A percentile compares a stretch with the other conserved stretches of the same genome.
Evolutionary conservation across 1,139 yeast species (phyloP).

Genomic region (Blastobotrys aristatus): DNA sequence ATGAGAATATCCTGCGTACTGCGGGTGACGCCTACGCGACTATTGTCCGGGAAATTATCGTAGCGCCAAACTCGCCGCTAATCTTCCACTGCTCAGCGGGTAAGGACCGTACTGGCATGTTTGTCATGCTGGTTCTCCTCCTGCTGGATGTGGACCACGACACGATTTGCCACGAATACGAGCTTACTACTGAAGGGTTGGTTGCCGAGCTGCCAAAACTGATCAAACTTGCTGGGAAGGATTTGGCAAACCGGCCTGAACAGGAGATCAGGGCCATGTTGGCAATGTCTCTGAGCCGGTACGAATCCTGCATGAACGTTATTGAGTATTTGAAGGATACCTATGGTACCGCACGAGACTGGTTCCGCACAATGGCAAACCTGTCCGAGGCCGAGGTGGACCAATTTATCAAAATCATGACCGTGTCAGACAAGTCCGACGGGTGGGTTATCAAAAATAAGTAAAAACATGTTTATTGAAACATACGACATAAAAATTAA

Average conservation of each 20-base stretch:
- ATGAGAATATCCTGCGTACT: slow-evolving; percentile 50
- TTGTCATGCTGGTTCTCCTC: slow-evolving; percentile 60
- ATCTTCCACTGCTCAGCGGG: slow-evolving; percentile 81
- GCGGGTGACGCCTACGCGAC: slow-evolving; percentile 37
- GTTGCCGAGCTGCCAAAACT: slow-evolving; percentile 23
- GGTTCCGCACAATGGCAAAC: neutral
- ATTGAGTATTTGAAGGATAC: slow-evolving; percentile 46
- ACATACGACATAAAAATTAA: neutral
- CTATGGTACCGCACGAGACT: slow-evolving; percentile 49
- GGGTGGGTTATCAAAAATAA: neutral
- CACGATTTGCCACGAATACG: slow-evolving; percentile 67
- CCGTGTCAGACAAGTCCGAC: neutral
- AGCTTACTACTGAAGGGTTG: slow-evolving; percentile 64
- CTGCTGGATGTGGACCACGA: slow-evolving; percentile 61
- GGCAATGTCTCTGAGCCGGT: slow-evolving; percentile 54
- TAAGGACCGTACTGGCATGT: slow-evolving; percentile 76
- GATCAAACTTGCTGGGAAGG: slow-evolving; percentile 5
- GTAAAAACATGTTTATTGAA: neutral
- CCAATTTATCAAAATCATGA: neutral
- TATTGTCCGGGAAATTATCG: slow-evolving; percentile 40
- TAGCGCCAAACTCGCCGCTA: slow-evolving; percentile 47
- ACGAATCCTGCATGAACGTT: slow-evolving; percentile 68
- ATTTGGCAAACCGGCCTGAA: neutral
- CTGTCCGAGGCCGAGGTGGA: neutral
- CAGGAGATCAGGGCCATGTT: slow-evolving; percentile 35